A percentile compares a stretch with the other conserved stretches of the same genome.
phyloP scores from a whole-genome alignment of 2,329 filamentous ascomycete genomes.

The Fusarium oxysporum region DNA sequence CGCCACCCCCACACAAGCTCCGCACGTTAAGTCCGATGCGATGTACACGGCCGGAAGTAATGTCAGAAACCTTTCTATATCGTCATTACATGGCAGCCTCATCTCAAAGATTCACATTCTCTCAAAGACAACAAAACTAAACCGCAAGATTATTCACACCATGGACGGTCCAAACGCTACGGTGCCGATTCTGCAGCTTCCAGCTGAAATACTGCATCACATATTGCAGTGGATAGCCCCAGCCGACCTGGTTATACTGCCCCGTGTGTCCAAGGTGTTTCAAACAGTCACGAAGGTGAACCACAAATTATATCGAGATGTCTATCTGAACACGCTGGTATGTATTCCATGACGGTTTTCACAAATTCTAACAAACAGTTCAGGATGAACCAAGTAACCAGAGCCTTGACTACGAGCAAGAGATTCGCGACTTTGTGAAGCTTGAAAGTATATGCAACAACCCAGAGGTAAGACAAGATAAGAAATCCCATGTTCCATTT shows the following conservation, averaged over 20 bases:
- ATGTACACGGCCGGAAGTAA: neutral
- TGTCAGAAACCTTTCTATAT: slow-evolving; percentile 24
- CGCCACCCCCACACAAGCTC: slow-evolving; percentile 15
- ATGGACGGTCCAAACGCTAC: slow-evolving; percentile 13
- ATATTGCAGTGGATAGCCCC: slow-evolving; percentile 69
- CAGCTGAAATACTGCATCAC: slow-evolving; percentile 72
- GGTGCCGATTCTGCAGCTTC: slow-evolving; percentile 29
- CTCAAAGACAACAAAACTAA: neutral
- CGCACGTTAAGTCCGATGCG: slow-evolving; percentile 32
- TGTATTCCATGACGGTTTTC: slow-evolving; percentile 25
- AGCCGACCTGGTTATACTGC: slow-evolving; percentile 65
- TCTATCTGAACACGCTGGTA: slow-evolving; percentile 71
- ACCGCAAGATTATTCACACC: neutral
- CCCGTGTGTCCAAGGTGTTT: slow-evolving; percentile 64
- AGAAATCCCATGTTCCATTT: neutral
- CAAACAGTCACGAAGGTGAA: slow-evolving; percentile 68
- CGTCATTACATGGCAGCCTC: slow-evolving; percentile 27
- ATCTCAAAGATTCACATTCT: neutral
- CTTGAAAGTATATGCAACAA: slow-evolving; percentile 58
- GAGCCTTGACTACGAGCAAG: slow-evolving; percentile 56
- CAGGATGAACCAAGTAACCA: slow-evolving; percentile 51
- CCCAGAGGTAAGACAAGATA: slow-evolving; percentile 28
- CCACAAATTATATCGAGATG: slow-evolving; percentile 67
- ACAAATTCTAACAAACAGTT: neutral
- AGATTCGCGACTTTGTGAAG: slow-evolving; percentile 57